Percentiles rank a stretch among this genome's conserved stretches.
Evolutionary conservation across 73 alveolate genomes (phyloP).

Genomic region (Stentor roeselii): DNA sequence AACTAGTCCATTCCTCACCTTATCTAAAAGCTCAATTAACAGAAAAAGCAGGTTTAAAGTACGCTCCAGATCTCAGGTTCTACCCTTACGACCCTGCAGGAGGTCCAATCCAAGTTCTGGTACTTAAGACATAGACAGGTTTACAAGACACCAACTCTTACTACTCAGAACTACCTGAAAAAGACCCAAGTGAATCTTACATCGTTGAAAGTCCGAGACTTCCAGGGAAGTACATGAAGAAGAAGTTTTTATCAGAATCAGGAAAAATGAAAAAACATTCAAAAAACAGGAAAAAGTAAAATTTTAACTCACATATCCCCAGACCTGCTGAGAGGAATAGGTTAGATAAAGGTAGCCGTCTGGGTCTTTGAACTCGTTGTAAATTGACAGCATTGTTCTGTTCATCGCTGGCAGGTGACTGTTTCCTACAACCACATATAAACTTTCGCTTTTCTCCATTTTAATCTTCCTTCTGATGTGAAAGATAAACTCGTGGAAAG

Average conservation of each 20-base stretch:
- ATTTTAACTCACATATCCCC: neutral
- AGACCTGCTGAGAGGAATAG: conserved; percentile 4
- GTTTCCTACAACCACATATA: neutral
- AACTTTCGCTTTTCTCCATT: neutral
- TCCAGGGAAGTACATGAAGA: neutral
- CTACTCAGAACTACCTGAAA: neutral
- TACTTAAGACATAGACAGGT: neutral
- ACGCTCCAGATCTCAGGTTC: conserved; percentile 12
- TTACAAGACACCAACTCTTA: neutral
- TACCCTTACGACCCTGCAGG: neutral
- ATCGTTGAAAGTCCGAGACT: neutral
- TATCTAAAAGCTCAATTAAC: conserved; percentile 4
- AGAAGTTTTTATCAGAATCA: too few species aligned
- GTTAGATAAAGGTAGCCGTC: conserved; percentile 1
- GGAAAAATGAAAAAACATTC: too few species aligned
- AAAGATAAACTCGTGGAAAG: conserved; percentile 17
- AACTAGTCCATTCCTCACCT: conserved; percentile 25
- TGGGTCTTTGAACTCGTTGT: conserved; percentile 8
- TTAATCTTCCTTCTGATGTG: neutral
- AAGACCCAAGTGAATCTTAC: neutral
- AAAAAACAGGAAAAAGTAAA: too few species aligned
- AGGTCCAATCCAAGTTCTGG: neutral
- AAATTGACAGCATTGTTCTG: conserved; percentile 7
- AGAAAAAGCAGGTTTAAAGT: neutral
- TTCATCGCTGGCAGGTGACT: neutral